phyloP scores from a whole-genome alignment of 73 alveolate species.

The Stentor roeselii region DNA sequence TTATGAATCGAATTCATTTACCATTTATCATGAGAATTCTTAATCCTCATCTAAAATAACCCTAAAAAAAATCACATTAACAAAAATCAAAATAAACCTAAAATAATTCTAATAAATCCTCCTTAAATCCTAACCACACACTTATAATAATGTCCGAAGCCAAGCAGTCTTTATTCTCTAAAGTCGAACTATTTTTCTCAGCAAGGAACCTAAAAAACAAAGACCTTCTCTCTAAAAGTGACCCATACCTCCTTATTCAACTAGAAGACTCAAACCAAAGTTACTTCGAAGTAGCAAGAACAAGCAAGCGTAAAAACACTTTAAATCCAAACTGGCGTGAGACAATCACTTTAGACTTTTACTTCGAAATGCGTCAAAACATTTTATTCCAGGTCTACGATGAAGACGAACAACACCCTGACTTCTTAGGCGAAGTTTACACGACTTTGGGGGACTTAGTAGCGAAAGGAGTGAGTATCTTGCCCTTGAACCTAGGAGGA shows the following conservation, averaged over 20 bases:
- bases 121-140: too few relatives aligned
- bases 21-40: too few relatives aligned
- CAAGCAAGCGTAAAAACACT: slow-evolving; percentile 57
- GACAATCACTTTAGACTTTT: slow-evolving; percentile 54
- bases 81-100: too few relatives aligned
- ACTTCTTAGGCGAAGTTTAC: slow-evolving; percentile 56
- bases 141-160: too few relatives aligned
- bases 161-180: too few relatives aligned
- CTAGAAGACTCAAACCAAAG: neutral
- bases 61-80: too few relatives aligned
- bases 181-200: slow-evolving; percentile 57
- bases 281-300: slow-evolving; percentile 45
- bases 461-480: slow-evolving; percentile 42
- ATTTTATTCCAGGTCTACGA: slow-evolving; percentile 58
- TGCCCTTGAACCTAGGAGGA: slow-evolving; percentile 34
- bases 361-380: slow-evolving; percentile 65
- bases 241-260: slow-evolving; percentile 43
- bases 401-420: slow-evolving; percentile 52
- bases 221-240: slow-evolving; percentile 63
- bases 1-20: too few relatives aligned
- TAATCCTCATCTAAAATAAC: too few relatives aligned
- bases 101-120: too few relatives aligned
- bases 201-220: slow-evolving; percentile 57
- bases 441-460: slow-evolving; percentile 70
- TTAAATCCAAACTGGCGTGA: slow-evolving; percentile 68